These are phyloP conservation scores for Phytophthora europaea DNA, from an alignment of 352 stramenopile species.

Conservation along the genomic window DNA sequence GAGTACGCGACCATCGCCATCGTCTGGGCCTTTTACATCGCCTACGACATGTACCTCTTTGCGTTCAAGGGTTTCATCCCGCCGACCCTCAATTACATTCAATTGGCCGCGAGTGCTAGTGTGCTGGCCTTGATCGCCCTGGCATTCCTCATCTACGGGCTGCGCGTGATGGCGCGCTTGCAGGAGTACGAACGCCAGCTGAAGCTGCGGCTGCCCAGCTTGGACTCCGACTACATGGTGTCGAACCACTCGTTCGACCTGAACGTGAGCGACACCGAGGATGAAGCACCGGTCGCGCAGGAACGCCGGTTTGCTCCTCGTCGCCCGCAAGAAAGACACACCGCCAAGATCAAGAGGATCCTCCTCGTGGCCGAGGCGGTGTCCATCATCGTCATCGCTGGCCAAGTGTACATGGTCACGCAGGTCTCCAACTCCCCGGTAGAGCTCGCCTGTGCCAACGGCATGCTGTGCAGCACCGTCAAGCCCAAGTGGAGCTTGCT, in stretches of 20 bases:
- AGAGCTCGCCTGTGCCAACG: conserved; percentile 46
- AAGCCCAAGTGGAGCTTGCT: conserved; percentile 32
- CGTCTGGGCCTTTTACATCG: conserved; percentile 54
- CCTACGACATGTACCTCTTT: conserved; percentile 39
- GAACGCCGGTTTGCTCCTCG: conserved; percentile 17
- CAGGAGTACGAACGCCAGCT: conserved; percentile 36
- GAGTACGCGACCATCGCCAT: conserved; percentile 40
- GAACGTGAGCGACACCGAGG: conserved; percentile 32
- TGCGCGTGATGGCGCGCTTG: conserved; percentile 34
- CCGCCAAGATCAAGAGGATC: conserved; percentile 42
- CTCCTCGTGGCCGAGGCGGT: conserved; percentile 31
- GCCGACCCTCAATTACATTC: conserved; percentile 29
- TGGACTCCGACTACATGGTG: conserved; percentile 25
- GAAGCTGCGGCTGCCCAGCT: conserved; percentile 19
- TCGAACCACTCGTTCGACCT: conserved; percentile 38
- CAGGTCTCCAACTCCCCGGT: conserved; percentile 11
- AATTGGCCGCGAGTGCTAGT: conserved; percentile 36
- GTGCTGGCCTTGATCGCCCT: conserved; percentile 35
- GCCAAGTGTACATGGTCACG: conserved; percentile 32
- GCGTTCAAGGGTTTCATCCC: conserved; percentile 49
- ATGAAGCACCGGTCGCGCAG: conserved; percentile 14
- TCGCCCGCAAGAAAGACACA: conserved; percentile 31
- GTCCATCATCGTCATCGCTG: conserved; percentile 31
- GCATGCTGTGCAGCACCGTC: conserved; percentile 20
- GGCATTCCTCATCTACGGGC: conserved; percentile 42